phyloP scores from a whole-genome alignment of 139 green algal genomes.

The Desmodesmus armatus region DNA sequence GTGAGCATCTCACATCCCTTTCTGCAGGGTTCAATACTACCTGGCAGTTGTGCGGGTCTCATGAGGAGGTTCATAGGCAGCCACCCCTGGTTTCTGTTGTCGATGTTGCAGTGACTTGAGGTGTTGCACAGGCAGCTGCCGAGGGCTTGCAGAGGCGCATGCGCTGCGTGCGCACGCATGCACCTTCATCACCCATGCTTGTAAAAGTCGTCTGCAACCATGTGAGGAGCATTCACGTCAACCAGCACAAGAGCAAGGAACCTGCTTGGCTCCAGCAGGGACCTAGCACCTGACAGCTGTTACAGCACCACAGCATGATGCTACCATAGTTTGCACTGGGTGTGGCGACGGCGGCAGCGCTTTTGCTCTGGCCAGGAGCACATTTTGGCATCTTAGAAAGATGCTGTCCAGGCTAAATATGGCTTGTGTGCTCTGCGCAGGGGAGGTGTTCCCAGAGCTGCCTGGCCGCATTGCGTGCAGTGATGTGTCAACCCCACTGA shows the following conservation, averaged over 20 bases:
- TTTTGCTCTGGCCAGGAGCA: neutral
- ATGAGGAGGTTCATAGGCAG: neutral
- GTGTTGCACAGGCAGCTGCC: neutral
- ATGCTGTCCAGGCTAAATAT: neutral
- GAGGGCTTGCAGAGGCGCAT: too few relatives aligned
- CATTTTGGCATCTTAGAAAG: too few relatives aligned
- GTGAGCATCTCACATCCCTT: neutral
- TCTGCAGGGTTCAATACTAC: neutral
- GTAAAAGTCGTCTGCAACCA: too few relatives aligned
- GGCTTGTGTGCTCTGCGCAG: neutral
- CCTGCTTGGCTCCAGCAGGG: neutral
- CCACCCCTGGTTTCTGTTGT: neutral
- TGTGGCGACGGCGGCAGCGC: neutral
- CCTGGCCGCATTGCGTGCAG: neutral
- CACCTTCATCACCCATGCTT: neutral
- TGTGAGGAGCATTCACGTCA: too few relatives aligned
- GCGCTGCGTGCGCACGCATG: neutral
- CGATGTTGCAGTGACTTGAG: neutral
- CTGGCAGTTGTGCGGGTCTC: neutral
- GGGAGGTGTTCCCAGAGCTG: neutral
- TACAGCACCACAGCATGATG: neutral
- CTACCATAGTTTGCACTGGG: neutral
- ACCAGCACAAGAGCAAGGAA: too few relatives aligned
- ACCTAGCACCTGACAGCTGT: neutral
- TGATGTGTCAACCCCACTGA: conserved; percentile 2